Conservation (phyloP, 495 filamentous ascomycete genomes). For the Annulohypoxylon maeteangense region DNA sequence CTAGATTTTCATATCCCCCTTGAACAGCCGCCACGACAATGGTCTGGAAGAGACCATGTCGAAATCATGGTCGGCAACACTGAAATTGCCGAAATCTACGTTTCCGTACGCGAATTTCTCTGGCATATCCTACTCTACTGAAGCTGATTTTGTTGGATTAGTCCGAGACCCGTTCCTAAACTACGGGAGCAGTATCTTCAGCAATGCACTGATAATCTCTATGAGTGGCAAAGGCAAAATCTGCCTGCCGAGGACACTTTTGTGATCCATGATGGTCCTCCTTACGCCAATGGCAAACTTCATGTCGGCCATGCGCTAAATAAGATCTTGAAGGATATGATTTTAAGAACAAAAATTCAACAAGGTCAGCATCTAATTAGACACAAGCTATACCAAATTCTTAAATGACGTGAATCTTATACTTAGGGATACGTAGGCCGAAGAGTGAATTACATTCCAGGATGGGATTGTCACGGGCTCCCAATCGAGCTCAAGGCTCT, state of each 20-base stretch:
- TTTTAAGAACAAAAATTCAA: conserved; percentile 81
- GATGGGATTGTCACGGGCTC: conserved; percentile 98
- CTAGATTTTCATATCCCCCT: conserved; percentile 3
- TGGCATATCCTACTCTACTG: background rate
- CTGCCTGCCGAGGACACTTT: conserved; percentile 71
- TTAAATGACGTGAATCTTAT: conserved; percentile 23
- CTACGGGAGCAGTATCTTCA: conserved; percentile 70
- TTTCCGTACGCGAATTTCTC: conserved; percentile 56
- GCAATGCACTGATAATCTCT: conserved; percentile 86
- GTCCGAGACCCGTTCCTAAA: conserved; percentile 60
- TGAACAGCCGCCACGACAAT: conserved; percentile 21
- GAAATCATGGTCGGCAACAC: conserved; percentile 60
- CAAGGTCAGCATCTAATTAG: conserved; percentile 60
- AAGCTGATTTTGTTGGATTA: conserved; percentile 42
- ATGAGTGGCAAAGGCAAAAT: conserved; percentile 79
- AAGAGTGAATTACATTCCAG: conserved; percentile 85
- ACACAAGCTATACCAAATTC: background rate
- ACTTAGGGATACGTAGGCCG: conserved; percentile 53
- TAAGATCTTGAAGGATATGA: conserved; percentile 96
- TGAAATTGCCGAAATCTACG: conserved; percentile 60
- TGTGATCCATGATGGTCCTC: conserved; percentile 93
- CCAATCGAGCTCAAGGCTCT: conserved; percentile 99
- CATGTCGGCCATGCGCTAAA: conserved; percentile 98
- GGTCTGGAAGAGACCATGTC: conserved; percentile 54
- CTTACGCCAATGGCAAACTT: conserved; percentile 94